Evolutionary conservation across 1,139 yeast genomes (phyloP), one percentile per base, ranked within the genome.

Genomic region (Pichia sp.): DNA sequence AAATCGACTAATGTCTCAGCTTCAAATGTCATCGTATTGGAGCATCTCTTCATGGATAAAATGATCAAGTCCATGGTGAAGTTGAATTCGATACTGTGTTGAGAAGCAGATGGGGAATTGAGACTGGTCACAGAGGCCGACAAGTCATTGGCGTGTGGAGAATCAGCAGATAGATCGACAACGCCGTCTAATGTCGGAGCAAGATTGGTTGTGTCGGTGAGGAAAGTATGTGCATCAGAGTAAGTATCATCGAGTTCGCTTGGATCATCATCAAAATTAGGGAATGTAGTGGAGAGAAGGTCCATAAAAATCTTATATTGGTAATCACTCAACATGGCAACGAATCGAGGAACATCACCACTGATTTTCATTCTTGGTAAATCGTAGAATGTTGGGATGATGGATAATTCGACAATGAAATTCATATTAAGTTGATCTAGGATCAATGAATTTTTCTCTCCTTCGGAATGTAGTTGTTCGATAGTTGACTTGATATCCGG

Each of bases 241-340:
- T 41, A 39, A 12, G 33, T 40, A 31, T 31, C 40, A 18, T 42
- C 22, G 14, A 7, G 14, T 32, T 40, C 40, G 36, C 31, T 21
- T 9, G n/a, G n/a, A 37, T 22, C 35, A 12, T 51, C 43, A 11
- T n/a, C 32, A 72, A 78, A 50, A 81, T 76, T 70, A 1, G 97
- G 97, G 17, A 91, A 73, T 27, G 86, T 80, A 20, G 72, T 76
- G 50, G 85, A 86, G n/a, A 48, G 42, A 40, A 93, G 71, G 48
- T 83, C 80, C 91, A 93, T 83, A 60, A 93, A 71, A 1, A 91
- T 80, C 62, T 89, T 87, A 67, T 94, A 94, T 60, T 94, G 96
- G 57, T 83, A 85, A 62, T 94, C 99, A 56, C 89, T 88, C 61
- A 93, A 67, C 24, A 86, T 76, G 9, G 94, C 80, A 31, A 74